Evolutionary conservation across 2,329 filamentous ascomycete species (phyloP), one percentile per base, ranked within the genome.

Genomic region (Hypocreales sp.): DNA sequence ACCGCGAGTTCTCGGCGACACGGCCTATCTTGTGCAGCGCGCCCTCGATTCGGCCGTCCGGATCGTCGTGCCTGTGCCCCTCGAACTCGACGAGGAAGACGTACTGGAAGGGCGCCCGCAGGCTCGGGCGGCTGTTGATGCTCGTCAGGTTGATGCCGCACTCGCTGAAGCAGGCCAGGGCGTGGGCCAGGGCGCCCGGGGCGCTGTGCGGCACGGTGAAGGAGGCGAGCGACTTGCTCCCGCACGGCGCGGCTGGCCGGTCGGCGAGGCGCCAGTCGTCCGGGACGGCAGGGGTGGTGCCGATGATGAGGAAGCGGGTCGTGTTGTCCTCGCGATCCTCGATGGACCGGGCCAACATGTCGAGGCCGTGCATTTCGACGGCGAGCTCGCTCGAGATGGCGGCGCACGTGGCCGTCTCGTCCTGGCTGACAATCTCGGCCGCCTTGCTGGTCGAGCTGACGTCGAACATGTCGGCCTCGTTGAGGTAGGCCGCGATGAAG

Each of bases 71-170:
- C 32, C 39, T 51, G 47, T 71, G 64, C 2, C 79, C 77, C 47
- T 79, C 69, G 41, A 92, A 84, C 59, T 95, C 87, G 17, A 94
- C 75, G 46, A 95, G 86, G 56, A 95, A 94, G 20, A 94, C 69
- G 55, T 95, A 95, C 48, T 92, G 75, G 70, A 92, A 95, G 13
- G 79, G 72, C 39, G 60, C 56, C 21, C 67, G 59, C 30, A 79
- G 67, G 41, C 80, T 84, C 5, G 87, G 87, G 36, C 87, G 58
- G 38, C 80, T 84, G 47, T 84, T 86, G 51, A 95, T 92, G 48
- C 78, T 87, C 17, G 86, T 94, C 39, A 95, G 57, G 47, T 94
- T 92, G 31, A 94, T 61, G 5, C 66, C 64, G 38, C 70, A 64
- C 7, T 58, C 60, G 36, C 74, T 73, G 55, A 95, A 95, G 30